Base-by-base conservation (phyloP, 371 early-diverging fungal genomes). In the Mucor plumbeus region DNA sequence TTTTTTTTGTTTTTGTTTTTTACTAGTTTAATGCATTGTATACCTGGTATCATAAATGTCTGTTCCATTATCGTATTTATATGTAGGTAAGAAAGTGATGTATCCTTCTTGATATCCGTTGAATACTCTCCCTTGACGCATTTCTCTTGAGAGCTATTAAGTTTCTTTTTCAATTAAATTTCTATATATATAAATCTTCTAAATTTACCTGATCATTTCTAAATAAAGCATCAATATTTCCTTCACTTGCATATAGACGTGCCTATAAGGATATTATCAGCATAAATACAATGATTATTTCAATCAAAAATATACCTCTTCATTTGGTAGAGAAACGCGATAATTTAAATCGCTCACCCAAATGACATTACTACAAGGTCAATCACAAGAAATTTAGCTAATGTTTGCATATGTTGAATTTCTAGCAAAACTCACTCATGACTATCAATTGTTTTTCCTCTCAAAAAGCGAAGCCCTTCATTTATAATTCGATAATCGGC, bases 341-440 rank as follows among this genome's bases (percentile, higher is more conserved):
- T 95, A 97, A 71, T 97, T 97, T 55, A 97, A 89, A 78, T 97
- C 97, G 35, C 96, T 95, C 17, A 93, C 79, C 93, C 94, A 97
- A 11, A 95, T 82, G n/a, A 93, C 80, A 61, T 89, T 81, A 60
- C 92, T 92, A 72, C 7, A 50, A 21, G 26, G 26, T 26, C 26
- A 26, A 26, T 26, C 26, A 26, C 26, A 26, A 26, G 26, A 64
- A 40, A 53, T 5, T 13, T 21, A 14, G 26, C 11, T 53, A 14
- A 10, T 21, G 2, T 0, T 53, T 31, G 4, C 38, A 44, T 43
- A 58, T n/a, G 13, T 35, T 44, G 1, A 13, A 26, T 34, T 9
- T 15, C 10, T 21, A 3, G 17, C 1, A 48, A 1, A 58, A 67
- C 85, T 67, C 79, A 91, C 90, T 94, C 89, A 66, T 94, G 93